Evolutionary conservation across 2,329 filamentous ascomycete species (phyloP).

Genomic region (Clonostachys rosea): DNA sequence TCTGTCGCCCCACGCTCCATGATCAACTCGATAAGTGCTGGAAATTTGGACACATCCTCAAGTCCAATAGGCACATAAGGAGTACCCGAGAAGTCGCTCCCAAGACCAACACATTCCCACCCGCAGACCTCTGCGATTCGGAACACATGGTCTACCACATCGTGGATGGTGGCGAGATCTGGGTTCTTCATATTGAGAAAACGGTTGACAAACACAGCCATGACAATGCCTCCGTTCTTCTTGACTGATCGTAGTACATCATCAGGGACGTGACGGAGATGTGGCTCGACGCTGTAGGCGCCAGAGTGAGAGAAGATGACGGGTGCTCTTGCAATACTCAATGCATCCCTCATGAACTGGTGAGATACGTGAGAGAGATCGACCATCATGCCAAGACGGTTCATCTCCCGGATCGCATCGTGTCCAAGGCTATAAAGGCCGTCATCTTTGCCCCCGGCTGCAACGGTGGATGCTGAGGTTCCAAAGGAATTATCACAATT

Average conservation of each 20-base stretch:
- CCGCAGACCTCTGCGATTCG: conserved; percentile 21
- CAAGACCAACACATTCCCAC: conserved; percentile 29
- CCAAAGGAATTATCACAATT: conserved; percentile 24
- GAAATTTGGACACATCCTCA: conserved; percentile 27
- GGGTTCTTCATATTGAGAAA: conserved; percentile 20
- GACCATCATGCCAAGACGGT: conserved; percentile 26
- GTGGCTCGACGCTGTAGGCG: conserved; percentile 14
- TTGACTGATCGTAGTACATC: conserved; percentile 26
- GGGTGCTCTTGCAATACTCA: conserved; percentile 15
- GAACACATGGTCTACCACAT: conserved; percentile 26
- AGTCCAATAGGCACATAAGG: conserved; percentile 15
- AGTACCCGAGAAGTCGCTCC: conserved; percentile 28
- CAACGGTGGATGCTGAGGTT: conserved; percentile 19
- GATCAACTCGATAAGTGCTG: conserved; percentile 18
- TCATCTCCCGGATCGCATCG: conserved; percentile 24
- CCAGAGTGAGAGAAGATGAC: conserved; percentile 25
- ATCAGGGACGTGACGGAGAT: conserved; percentile 33
- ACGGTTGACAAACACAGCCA: conserved; percentile 30
- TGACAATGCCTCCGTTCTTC: conserved; percentile 30
- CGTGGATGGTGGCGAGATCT: conserved; percentile 20
- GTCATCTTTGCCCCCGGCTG: conserved; percentile 10
- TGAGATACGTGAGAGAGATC: conserved; percentile 22
- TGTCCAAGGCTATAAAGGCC: conserved; percentile 17
- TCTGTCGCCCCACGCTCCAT: conserved; percentile 20
- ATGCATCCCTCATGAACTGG: conserved; percentile 19